Base-by-base conservation (phyloP, 2,329 filamentous ascomycete genomes). In the Clonostachys rhizophaga region DNA sequence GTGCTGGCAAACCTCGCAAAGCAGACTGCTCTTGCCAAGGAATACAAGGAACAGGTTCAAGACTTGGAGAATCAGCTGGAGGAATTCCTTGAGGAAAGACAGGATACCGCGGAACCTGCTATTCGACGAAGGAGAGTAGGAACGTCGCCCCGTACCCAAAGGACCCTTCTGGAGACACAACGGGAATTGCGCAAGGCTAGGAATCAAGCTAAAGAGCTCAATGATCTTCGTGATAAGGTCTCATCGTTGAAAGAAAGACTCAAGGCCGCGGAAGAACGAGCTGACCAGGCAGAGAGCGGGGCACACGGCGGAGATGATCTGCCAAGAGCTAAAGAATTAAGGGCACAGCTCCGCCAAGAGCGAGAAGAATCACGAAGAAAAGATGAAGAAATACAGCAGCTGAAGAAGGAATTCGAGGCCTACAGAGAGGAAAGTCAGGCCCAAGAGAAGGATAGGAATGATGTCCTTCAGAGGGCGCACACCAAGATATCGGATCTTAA, bases 21-120 rank as follows among this genome's bases (percentile, higher is more conserved):
- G 47, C 80, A 84, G 58, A 83, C 79, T 2, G 71, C 75, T 3
- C 65, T 83, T 12, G 76, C 77, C 13, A 63, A 73, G 1, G 75
- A 83, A 52, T 84, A 85, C 61, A 75, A 76, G 51, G 69, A 71
- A 30, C 78, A 79, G 46, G 78, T 84, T 9, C 75, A 80, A 50
- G 78, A 84, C 51, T 67, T 86, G 46, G 78, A 83, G 49, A 63
- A 65, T 5, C 63, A 75, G 53, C 65, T 77, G 14, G 75, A 70
- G 49, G 70, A 71, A 3, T 54, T 66, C 17, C 55, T 64, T 49
- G 60, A 54, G 36, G 68, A 65, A 9, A 63, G 63, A 20, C 65
- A 68, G 34, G 62, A 67, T 3, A 61, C 59, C 16, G 54, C 52
- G 12, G 61, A 60, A 36, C 54, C 56, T 11, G 61, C 60, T 13